Evolutionary conservation across 2,329 filamentous ascomycete species (phyloP).

Genomic region (Aspergillus spinulosporus): DNA sequence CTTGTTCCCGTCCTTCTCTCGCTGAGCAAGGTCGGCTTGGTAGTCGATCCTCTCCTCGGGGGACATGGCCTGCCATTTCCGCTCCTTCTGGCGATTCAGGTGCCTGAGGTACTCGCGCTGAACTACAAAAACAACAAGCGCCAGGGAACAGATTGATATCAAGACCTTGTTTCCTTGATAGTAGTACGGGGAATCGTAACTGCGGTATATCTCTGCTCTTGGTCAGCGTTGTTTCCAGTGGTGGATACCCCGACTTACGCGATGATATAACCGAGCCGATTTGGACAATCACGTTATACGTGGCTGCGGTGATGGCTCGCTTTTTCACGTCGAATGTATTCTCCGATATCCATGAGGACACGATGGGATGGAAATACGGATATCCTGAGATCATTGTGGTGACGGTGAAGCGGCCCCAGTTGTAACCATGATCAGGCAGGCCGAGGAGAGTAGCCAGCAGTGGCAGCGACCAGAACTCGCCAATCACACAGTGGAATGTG

Average conservation of each 20-base stretch:
- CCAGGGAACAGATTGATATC: slow-evolving; percentile 52
- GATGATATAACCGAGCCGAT: slow-evolving; percentile 31
- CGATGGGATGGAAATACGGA: slow-evolving; percentile 57
- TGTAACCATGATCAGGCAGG: slow-evolving; percentile 43
- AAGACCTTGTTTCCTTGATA: slow-evolving; percentile 56
- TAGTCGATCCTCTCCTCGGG: slow-evolving; percentile 49
- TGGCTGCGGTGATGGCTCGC: slow-evolving; percentile 30
- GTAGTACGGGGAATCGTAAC: slow-evolving; percentile 54
- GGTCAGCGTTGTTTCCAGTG: not conserved
- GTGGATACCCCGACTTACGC: slow-evolving; percentile 20
- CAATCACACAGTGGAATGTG: slow-evolving; percentile 53
- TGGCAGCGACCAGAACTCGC: slow-evolving; percentile 55
- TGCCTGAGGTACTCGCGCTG: slow-evolving; percentile 49
- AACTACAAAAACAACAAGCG: slow-evolving; percentile 49
- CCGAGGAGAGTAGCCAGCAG: slow-evolving; percentile 52
- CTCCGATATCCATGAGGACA: slow-evolving; percentile 31
- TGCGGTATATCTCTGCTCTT: slow-evolving; percentile 50
- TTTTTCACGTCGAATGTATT: slow-evolving; percentile 35
- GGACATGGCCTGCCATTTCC: slow-evolving; percentile 50
- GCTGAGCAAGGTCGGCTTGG: slow-evolving; percentile 46
- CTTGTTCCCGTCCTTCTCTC: slow-evolving; percentile 53
- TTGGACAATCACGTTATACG: slow-evolving; percentile 41
- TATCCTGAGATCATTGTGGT: slow-evolving; percentile 54
- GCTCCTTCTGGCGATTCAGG: slow-evolving; percentile 53
- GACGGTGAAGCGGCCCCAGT: slow-evolving; percentile 53